phyloP scores from a whole-genome alignment of 2,329 filamentous ascomycete species.

The Huntiella bhutanensis region DNA sequence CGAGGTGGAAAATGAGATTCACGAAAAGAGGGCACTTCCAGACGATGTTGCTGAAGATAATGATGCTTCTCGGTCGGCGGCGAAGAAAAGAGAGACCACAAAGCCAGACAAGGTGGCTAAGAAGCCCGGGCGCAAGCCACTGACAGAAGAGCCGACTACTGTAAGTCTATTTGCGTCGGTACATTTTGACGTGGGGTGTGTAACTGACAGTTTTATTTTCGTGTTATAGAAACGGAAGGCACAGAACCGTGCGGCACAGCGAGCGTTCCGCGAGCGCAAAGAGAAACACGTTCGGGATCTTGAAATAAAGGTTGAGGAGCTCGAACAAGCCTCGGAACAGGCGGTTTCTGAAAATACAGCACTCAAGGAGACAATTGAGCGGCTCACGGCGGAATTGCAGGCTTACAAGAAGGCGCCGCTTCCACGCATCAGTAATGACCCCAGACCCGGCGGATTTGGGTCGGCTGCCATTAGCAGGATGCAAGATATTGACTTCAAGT shows the following conservation, averaged over 20 bases:
- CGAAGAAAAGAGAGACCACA: constrained; percentile 27
- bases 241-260: constrained; percentile 80
- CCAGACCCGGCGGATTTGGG: constrained; percentile 21
- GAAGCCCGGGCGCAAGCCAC: constrained; percentile 89
- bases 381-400: constrained; percentile 63
- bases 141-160: constrained; percentile 87
- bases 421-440: constrained; percentile 31
- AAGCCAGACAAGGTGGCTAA: constrained; percentile 74
- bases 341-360: constrained; percentile 72
- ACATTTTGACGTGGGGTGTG: not conserved
- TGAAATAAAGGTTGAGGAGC: constrained; percentile 56
- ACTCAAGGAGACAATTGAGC: constrained; percentile 73
- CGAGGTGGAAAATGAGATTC: constrained; percentile 19
- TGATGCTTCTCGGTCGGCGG: constrained; percentile 15
- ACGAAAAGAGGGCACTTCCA: constrained; percentile 55
- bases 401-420: constrained; percentile 74
- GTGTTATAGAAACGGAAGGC: constrained; percentile 70
- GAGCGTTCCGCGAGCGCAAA: constrained; percentile 86
- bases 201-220: not conserved
- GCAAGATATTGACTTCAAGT: constrained; percentile 69
- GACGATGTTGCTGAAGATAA: constrained; percentile 48
- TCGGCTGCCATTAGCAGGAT: constrained; percentile 36
- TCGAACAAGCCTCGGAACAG: constrained; percentile 67
- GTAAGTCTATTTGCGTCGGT: constrained; percentile 37
- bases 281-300: constrained; percentile 78